These are phyloP conservation scores for Raddia guianensis DNA, from an alignment of 176 grass and related monocot genomes.

Conservation along the genomic window DNA sequence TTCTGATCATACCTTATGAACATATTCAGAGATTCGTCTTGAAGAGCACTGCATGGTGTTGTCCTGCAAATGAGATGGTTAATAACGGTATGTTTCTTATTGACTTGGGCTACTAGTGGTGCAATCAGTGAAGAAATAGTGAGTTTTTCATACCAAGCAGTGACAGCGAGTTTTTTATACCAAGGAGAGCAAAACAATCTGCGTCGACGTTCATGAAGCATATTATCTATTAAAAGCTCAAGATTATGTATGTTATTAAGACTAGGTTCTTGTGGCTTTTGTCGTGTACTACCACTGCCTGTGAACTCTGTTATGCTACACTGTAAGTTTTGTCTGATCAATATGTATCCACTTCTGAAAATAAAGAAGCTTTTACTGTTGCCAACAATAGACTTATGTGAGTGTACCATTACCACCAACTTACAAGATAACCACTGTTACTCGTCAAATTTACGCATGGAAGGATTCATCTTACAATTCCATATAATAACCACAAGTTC, in stretches of 20 bases:
- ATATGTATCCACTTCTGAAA: neutral
- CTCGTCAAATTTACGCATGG: neutral
- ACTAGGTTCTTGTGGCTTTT: conserved; percentile 4
- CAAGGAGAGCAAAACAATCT: conserved; percentile 21
- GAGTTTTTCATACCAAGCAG: neutral
- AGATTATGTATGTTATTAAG: conserved; percentile 14
- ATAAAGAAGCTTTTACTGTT: neutral
- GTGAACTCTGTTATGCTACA: neutral
- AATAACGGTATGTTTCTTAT: conserved; percentile 29
- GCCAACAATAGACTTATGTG: neutral
- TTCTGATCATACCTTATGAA: neutral
- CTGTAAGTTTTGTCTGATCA: neutral
- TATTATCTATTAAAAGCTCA: conserved; percentile 17
- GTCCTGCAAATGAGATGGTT: conserved; percentile 29
- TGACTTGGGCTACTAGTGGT: conserved; percentile 11
- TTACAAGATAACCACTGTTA: neutral
- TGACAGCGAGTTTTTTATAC: neutral
- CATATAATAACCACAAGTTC: neutral
- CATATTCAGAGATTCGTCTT: neutral
- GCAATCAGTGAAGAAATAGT: conserved; percentile 11
- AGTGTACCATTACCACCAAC: neutral
- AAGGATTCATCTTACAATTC: neutral
- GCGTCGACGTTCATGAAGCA: conserved; percentile 25
- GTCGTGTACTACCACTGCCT: neutral
- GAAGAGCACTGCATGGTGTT: neutral